These are phyloP conservation scores for Aspergillus ochraceoroseus DNA, from an alignment of 2,329 filamentous ascomycete species.

Conservation along the genomic window DNA sequence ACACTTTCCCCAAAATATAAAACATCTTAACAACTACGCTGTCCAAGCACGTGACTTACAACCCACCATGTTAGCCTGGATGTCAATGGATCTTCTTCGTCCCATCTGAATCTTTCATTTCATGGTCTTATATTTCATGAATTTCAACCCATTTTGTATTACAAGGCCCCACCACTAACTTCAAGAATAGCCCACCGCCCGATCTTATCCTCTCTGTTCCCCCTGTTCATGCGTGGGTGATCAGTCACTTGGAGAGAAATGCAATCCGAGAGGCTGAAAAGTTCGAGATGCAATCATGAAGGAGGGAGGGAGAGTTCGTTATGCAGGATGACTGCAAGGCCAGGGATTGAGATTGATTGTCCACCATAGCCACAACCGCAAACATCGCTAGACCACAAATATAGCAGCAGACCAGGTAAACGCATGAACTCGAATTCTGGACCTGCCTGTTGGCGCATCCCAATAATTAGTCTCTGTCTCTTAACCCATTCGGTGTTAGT, in stretches of 20 bases:
- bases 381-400: too few species aligned
- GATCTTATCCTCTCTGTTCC: neutral
- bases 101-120: too few species aligned
- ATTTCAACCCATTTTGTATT: too few species aligned
- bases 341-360: slow-evolving; percentile 10
- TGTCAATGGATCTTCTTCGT: too few species aligned
- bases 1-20: too few species aligned
- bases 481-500: slow-evolving; percentile 9
- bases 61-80: too few species aligned
- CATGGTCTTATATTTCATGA: too few species aligned
- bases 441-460: neutral
- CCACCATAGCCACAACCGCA: too few species aligned
- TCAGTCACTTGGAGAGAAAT: slow-evolving; percentile 4
- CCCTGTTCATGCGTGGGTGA: slow-evolving; percentile 4
- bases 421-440: slow-evolving; percentile 8
- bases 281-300: neutral
- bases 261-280: neutral
- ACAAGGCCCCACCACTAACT: too few species aligned
- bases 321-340: slow-evolving; percentile 1
- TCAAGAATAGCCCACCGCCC: too few species aligned
- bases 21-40: too few species aligned
- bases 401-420: neutral
- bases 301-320: neutral
- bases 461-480: slow-evolving; percentile 9
- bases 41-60: too few species aligned